phyloP scores from a whole-genome alignment of 2,329 filamentous ascomycete species.

The Aspergillus texensis region DNA sequence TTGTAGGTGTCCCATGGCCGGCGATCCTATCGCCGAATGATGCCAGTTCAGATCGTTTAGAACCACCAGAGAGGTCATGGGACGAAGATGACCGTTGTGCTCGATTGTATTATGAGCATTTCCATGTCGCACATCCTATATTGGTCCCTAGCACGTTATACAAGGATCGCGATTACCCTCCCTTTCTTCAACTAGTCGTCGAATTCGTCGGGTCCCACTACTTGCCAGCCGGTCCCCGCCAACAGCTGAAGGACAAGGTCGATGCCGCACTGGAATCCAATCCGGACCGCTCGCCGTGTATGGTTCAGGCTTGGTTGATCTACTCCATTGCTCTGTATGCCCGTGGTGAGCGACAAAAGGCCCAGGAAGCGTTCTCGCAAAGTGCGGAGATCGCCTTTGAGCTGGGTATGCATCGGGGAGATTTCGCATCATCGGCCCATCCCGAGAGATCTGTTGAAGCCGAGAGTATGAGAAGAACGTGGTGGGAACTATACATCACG shows the following conservation, averaged over 20 bases:
- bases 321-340: conserved; percentile 40
- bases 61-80: conserved; percentile 19
- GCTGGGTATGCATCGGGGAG: conserved; percentile 70
- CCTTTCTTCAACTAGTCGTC: conserved; percentile 53
- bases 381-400: conserved; percentile 72
- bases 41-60: conserved; percentile 16
- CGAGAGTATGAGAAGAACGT: conserved; percentile 82
- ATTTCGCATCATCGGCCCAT: conserved; percentile 51
- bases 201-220: conserved; percentile 58
- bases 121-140: conserved; percentile 58
- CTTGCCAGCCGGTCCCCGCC: conserved; percentile 34
- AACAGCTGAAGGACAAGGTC: conserved; percentile 31
- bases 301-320: conserved; percentile 42
- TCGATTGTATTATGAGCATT: conserved; percentile 56
- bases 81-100: conserved; percentile 40
- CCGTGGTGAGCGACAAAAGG: conserved; percentile 36
- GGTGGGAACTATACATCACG: conserved; percentile 79
- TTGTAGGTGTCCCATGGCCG: conserved; percentile 26
- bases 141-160: conserved; percentile 50
- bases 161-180: conserved; percentile 44
- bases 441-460: conserved; percentile 64
- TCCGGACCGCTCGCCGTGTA: conserved; percentile 30
- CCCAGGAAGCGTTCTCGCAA: conserved; percentile 54
- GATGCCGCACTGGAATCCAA: conserved; percentile 26
- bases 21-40: conserved; percentile 23